Base-by-base conservation (phyloP, 2,329 filamentous ascomycete genomes). In the Dissoconium aciculare region DNA sequence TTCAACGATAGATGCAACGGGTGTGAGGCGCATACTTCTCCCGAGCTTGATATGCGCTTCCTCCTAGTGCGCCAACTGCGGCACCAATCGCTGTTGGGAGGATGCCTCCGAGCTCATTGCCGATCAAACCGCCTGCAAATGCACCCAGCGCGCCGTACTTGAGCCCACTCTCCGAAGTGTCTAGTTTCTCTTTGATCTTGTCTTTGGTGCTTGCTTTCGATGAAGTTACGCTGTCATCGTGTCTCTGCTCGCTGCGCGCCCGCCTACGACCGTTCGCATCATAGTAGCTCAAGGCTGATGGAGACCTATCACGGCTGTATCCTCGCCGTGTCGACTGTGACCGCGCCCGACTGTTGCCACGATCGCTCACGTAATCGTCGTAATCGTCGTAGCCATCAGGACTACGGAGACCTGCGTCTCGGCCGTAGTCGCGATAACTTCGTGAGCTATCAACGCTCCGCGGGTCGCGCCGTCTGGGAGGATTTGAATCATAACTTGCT, bases 11-110 rank as follows among this genome's bases (percentile, higher is more conserved):
- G 13, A 24, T 32, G 21, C 24, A 19, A 15, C 24, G 27, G 17
- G 21, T 26, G 30, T 17, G 30, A 16, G 30, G 29, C 24, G 43
- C 42, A 32, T 44, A 49, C 44, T 44, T 45, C 38, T 47, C 40
- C 33, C 46, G 45, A 31, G 43, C 44, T 45, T 47, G 43, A 33
- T 42, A 44, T 23, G 38, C 38, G 32, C 50, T 47, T 43, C 47
- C 50, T 28, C 42, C 41, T 12, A 46, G 28, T 27, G 43, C 46
- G 31, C 49, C 48, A 23, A 49, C 32, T 19, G 42, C 38, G 26
- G 41, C 43, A 17, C 45, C 49, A 12, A 48, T 30, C 13, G 41
- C 42, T 15, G 41, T 39, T 12, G 44, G 40, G 12, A 47, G 16
- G 13, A 35, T 32, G 13, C 44, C 43, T 13, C 43, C 47, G 16